These are phyloP conservation scores for Corrigiola litoralis DNA, from an alignment of 179 eudicot genomes.

Conservation along the genomic window DNA sequence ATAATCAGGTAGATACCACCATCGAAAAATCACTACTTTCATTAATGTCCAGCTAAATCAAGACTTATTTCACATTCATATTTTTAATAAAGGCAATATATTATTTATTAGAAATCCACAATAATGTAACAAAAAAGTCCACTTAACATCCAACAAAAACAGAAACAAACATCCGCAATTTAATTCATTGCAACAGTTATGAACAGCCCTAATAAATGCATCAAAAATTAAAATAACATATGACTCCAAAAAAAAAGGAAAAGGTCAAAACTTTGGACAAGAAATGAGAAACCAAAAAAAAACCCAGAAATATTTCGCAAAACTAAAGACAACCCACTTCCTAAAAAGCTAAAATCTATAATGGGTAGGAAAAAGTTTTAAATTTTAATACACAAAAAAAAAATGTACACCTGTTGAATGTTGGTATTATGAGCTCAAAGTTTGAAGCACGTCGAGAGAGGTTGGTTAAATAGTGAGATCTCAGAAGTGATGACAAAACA, in stretches of 20 bases:
- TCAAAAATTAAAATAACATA: neutral
- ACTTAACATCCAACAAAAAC: neutral
- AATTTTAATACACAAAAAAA: neutral
- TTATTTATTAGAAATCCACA: neutral
- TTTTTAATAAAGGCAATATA: neutral
- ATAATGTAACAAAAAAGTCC: neutral
- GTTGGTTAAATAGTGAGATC: neutral
- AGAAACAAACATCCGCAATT: neutral
- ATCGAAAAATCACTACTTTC: neutral
- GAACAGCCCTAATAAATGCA: neutral
- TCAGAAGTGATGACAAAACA: neutral
- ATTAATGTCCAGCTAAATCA: conserved; percentile 12
- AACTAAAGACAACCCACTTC: conserved; percentile 10
- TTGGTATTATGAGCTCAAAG: neutral
- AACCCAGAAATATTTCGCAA: conserved; percentile 8
- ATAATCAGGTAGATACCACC: conserved; percentile 11
- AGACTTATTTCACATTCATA: neutral
- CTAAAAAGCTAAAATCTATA: neutral
- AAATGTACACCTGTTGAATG: neutral
- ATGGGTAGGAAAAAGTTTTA: neutral
- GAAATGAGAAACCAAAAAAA: neutral
- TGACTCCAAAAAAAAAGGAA: neutral
- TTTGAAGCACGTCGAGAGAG: neutral
- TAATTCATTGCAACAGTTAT: neutral
- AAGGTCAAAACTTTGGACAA: neutral